phyloP scores from a whole-genome alignment of 345 rosid genomes.

The Lumnitzera racemosa region DNA sequence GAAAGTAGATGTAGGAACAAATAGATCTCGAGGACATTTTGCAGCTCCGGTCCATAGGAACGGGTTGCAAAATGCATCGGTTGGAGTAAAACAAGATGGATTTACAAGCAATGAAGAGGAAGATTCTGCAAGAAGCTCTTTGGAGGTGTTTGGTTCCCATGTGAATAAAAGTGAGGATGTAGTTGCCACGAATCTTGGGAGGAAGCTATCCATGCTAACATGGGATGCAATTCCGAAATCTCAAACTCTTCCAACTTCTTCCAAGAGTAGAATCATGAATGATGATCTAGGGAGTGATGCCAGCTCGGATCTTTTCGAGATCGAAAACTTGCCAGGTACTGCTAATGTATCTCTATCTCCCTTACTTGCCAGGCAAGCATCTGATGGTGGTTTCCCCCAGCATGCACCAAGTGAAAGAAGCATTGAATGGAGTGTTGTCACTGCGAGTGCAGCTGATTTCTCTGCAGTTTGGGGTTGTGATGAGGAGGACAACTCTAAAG shows the following conservation, averaged over 20 bases:
- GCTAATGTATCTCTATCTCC: conserved; percentile 16
- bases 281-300: conserved; percentile 55
- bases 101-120: conserved; percentile 11
- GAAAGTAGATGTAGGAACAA: conserved; percentile 19
- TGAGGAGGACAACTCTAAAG: conserved; percentile 17
- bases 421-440: conserved; percentile 59
- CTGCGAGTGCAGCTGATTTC: conserved; percentile 48
- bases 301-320: conserved; percentile 69
- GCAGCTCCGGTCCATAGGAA: conserved; percentile 24
- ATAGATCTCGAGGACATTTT: conserved; percentile 17
- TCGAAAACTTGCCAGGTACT: conserved; percentile 38
- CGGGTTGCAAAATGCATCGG: conserved; percentile 7
- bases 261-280: conserved; percentile 9
- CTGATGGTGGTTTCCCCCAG: conserved; percentile 26
- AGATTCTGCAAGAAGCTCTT: conserved; percentile 29
- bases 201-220: conserved; percentile 54
- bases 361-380: conserved; percentile 20
- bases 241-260: conserved; percentile 13
- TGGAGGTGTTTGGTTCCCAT: conserved; percentile 25
- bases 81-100: conserved; percentile 4
- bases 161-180: conserved; percentile 8
- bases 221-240: conserved; percentile 67
- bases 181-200: conserved; percentile 38
- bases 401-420: conserved; percentile 51
- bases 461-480: conserved; percentile 27